A percentile compares a stretch with the other conserved stretches of the same genome.
Evolutionary conservation across 495 filamentous ascomycete genomes (phyloP).

Genomic region (Penicillium flavigenum): DNA sequence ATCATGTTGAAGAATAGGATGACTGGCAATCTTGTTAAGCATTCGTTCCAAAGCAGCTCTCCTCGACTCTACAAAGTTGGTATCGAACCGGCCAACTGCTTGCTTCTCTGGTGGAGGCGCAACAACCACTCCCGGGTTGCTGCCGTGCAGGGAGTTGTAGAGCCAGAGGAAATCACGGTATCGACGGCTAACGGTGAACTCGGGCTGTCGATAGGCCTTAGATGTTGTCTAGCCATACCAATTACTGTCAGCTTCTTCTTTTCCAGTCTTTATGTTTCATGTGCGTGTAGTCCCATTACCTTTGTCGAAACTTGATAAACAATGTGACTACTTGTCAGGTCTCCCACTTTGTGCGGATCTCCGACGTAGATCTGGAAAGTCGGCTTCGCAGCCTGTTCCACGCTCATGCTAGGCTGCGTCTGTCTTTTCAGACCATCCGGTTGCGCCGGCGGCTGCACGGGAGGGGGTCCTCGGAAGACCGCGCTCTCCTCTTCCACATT

Average conservation of each 20-base stretch:
- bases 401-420: slow-evolving; percentile 75
- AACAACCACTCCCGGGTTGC: slow-evolving; percentile 92
- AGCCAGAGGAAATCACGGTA: slow-evolving; percentile 98
- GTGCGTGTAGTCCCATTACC: slow-evolving; percentile 48
- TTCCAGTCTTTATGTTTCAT: slow-evolving; percentile 1
- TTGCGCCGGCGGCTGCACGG: slow-evolving; percentile 64
- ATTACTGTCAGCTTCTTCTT: slow-evolving; percentile 19
- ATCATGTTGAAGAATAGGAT: slow-evolving; percentile 91
- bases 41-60: slow-evolving; percentile 90
- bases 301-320: slow-evolving; percentile 94
- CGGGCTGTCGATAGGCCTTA: slow-evolving; percentile 86
- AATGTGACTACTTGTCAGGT: slow-evolving; percentile 94
- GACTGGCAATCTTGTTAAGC: slow-evolving; percentile 90
- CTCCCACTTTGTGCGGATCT: slow-evolving; percentile 96
- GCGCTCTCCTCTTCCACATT: slow-evolving; percentile 62
- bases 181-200: slow-evolving; percentile 87
- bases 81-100: slow-evolving; percentile 92
- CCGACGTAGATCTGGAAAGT: slow-evolving; percentile 90
- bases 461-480: slow-evolving; percentile 66
- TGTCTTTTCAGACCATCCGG: slow-evolving; percentile 51
- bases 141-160: slow-evolving; percentile 87
- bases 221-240: slow-evolving; percentile 71
- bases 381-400: slow-evolving; percentile 88
- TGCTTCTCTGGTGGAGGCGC: slow-evolving; percentile 98
- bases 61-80: slow-evolving; percentile 91